Base-by-base conservation (phyloP, 1,139 yeast genomes). In the Diutina neorugosa region DNA sequence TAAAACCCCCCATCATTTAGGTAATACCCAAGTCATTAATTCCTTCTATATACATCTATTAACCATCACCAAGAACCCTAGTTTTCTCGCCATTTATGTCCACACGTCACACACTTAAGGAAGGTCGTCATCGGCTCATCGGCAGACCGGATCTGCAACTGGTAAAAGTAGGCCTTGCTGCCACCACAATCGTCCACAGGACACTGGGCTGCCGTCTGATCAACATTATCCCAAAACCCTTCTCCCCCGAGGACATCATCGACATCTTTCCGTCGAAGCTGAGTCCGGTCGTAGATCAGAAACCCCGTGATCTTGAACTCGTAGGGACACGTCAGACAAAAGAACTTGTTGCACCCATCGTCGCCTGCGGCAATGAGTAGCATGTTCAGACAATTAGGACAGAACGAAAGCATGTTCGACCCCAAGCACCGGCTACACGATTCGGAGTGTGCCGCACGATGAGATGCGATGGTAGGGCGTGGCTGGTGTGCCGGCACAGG, bases 191-290 rank as follows among this genome's bases (percentile, higher is more conserved):
- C 68, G 57, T 87, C 95, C 49, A 80, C 75, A 3, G 97, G 96
- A 73, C 98, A 93, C 65, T 93, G 96, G 0, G 93, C 86, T 1
- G 81, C 73, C 0, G 93, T 86, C 63, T 86, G 93, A 65, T 94
- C 98, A 34, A 94, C 98, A 64, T 93, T 91, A 66, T 93, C 98
- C 98, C 98, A 93, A 2, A 98, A 95, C 27, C 96, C 98, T 59
- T 84, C 94, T 46, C 96, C 96, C 56, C 99, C 98, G 27, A 93
- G 76, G 11, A 93, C 96, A 70, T 93, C 98, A 67, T 93, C 99
- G 3, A 93, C 94, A 61, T 89, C 87, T 64, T 93, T 93, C 65
- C 96, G 76, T 43, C 87, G 86, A 63, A 93, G 76, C 56, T 78
- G 78, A 65, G 86, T 89, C 56, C 97, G 76, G 65, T 91, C 97